phyloP scores from a whole-genome alignment of 768 basidiomycete species.

The Tricholoma flavovirens region DNA sequence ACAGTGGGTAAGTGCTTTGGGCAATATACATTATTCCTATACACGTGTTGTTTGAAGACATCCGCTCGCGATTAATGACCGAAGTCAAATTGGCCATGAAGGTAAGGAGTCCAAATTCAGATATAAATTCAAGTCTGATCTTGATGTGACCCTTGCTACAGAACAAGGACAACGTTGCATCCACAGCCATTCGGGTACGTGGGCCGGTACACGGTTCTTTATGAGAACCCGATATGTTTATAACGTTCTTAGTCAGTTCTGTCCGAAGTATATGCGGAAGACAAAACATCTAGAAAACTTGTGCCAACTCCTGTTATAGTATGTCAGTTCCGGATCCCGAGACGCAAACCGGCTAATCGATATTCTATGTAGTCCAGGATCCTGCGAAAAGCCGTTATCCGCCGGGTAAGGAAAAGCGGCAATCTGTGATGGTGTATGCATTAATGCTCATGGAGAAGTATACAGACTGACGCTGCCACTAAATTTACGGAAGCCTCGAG shows the following conservation, averaged over 20 bases:
- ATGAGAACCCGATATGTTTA: not conserved
- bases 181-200: slow-evolving; percentile 55
- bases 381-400: slow-evolving; percentile 50
- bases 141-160: no score
- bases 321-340: slow-evolving; percentile 6
- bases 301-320: slow-evolving; percentile 45
- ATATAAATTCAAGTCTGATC: no score
- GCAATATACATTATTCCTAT: no score
- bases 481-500: slow-evolving; percentile 56
- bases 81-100: slow-evolving; percentile 67
- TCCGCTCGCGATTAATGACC: slow-evolving; percentile 44
- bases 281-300: slow-evolving; percentile 45
- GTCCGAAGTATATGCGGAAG: slow-evolving; percentile 62
- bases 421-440: not conserved
- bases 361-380: slow-evolving; percentile 26
- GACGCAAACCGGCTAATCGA: not conserved
- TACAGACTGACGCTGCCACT: slow-evolving; percentile 52
- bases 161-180: slow-evolving; percentile 51
- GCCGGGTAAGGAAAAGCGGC: slow-evolving; percentile 43
- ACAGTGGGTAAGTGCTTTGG: slow-evolving; percentile 7
- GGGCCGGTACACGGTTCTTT: not conserved
- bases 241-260: slow-evolving; percentile 47
- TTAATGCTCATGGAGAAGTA: slow-evolving; percentile 2
- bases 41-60: slow-evolving; percentile 28
- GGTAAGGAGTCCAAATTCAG: slow-evolving; percentile 28